phyloP scores from a whole-genome alignment of 179 eudicot genomes.

The Silene coronaria region DNA sequence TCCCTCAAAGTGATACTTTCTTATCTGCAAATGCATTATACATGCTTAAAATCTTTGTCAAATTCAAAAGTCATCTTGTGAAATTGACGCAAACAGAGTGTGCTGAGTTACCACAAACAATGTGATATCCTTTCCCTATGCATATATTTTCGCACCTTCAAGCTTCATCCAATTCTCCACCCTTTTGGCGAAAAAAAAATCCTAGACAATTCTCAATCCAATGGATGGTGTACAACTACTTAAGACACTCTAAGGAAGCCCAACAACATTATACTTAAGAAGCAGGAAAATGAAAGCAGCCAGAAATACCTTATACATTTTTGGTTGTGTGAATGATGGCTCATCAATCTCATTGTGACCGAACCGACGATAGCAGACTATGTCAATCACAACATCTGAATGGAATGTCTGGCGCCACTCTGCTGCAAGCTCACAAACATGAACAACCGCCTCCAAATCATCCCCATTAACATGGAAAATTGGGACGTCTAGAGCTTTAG shows the following conservation, averaged over 20 bases:
- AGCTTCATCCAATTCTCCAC: background rate
- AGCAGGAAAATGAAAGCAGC: background rate
- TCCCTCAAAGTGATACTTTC: background rate
- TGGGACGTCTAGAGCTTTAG: conserved; percentile 85
- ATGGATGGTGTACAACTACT: background rate
- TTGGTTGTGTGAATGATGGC: conserved; percentile 96
- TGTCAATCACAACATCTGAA: conserved; percentile 91
- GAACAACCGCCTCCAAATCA: conserved; percentile 94
- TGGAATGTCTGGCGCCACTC: conserved; percentile 92
- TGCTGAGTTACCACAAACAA: background rate
- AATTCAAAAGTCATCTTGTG: background rate
- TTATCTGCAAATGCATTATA: background rate
- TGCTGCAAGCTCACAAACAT: conserved; percentile 94
- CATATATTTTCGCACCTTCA: background rate
- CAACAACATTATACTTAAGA: background rate
- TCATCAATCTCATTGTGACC: conserved; percentile 98
- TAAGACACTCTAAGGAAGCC: background rate
- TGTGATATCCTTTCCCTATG: background rate
- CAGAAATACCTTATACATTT: conserved; percentile 92
- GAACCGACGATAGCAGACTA: conserved; percentile 86
- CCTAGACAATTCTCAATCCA: no score
- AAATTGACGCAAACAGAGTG: background rate
- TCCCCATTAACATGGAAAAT: conserved; percentile 97
- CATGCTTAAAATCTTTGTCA: background rate
- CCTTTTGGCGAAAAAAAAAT: background rate